Conservation (phyloP, 768 basidiomycete species). For the Albatrellus ellisii region DNA sequence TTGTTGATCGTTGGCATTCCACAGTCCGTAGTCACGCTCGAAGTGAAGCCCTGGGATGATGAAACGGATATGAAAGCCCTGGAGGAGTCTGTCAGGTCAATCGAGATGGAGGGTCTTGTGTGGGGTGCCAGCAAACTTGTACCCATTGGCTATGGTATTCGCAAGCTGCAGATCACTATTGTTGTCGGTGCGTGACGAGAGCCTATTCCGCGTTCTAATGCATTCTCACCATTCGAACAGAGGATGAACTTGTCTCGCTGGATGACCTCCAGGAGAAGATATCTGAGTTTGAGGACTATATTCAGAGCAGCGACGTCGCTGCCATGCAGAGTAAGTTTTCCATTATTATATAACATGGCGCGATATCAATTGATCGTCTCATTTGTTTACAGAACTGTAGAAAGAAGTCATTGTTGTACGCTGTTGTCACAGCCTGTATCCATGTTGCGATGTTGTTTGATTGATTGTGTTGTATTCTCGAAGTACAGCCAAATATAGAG, state of each 20-base stretch:
- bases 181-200: slow-evolving; percentile 28
- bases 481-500: no score
- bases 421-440: not conserved
- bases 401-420: slow-evolving; percentile 10
- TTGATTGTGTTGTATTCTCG: not conserved
- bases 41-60: slow-evolving; percentile 99
- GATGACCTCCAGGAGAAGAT: slow-evolving; percentile 92
- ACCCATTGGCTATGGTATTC: slow-evolving; percentile 86
- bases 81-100: slow-evolving; percentile 72
- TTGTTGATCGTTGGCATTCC: slow-evolving; percentile 9
- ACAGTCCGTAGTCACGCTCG: slow-evolving; percentile 94
- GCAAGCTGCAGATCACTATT: slow-evolving; percentile 70
- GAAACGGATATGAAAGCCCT: slow-evolving; percentile 93
- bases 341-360: not conserved
- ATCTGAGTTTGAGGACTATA: slow-evolving; percentile 70
- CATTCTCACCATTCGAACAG: slow-evolving; percentile 36
- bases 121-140: slow-evolving; percentile 96
- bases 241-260: slow-evolving; percentile 90
- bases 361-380: not conserved
- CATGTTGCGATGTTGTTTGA: not conserved
- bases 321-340: slow-evolving; percentile 77
- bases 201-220: slow-evolving; percentile 20
- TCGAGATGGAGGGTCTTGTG: slow-evolving; percentile 81
- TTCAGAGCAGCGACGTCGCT: slow-evolving; percentile 85
- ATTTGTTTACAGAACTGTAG: slow-evolving; percentile 1